Base-by-base conservation (phyloP, 345 rosid species). In the Hirschfeldia incana region DNA sequence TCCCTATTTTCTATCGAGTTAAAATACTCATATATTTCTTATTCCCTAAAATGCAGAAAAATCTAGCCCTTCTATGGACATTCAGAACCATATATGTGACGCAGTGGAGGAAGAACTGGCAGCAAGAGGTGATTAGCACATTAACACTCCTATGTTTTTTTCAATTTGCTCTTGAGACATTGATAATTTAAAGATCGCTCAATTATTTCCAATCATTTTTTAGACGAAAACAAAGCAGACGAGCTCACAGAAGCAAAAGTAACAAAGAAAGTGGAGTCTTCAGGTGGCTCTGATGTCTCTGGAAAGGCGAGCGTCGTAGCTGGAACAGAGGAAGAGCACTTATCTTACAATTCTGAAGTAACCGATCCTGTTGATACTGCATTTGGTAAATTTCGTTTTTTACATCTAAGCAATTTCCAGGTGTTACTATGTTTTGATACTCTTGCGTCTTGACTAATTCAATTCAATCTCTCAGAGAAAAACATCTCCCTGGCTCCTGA, bases 401-500 rank as follows among this genome's bases (percentile, higher is more conserved):
- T 27, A 62, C 64, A 49, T 76, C 42, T 33, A 62, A 61, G 16
- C 34, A 61, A 32, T 33, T 44, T 60, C 2, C 5, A 11, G 15
- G 72, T 66, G 28, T 34, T 65, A 53, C 30, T 67, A 55, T 28
- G 30, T 28, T 57, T 11, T n/a, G 8, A 30, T 10, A 63, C 58
- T 63, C 42, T 34, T 8, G 28, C 21, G 27, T 57, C 34, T 68
- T 69, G 46, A 59, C 33, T 29, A 30, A 26, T 16, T 42, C 65
- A 55, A 67, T 55, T 42, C 27, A 21, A 61, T 42, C 75, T 76
- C 39, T 42, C 62, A 69, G 80, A n/a, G 37, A 70, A 69, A 13
- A 16, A 46, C 33, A 76, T 60, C 53, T 76, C 69, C 1, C 27
- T 32, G 4, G n/a, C 33, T 27, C 16, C 33, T 70, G 32, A 34